Base-by-base conservation (phyloP, 352 stramenopile species). In the Globisporangium apiculatum region DNA sequence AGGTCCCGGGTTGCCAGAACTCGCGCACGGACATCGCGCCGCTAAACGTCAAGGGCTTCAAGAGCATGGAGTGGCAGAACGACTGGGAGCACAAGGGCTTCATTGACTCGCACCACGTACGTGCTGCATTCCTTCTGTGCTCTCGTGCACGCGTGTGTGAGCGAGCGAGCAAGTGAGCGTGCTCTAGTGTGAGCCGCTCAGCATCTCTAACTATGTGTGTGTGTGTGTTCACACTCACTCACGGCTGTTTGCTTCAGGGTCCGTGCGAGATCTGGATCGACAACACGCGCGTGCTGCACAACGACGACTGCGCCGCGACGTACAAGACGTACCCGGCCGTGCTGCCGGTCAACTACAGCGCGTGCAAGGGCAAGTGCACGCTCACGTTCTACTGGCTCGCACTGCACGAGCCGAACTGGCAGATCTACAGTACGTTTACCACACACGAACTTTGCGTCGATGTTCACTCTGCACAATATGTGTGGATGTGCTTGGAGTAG, bases 191-290 rank as follows among this genome's bases (percentile, higher is more conserved):
- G 24, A 31, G 24, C 2, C 24, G 24, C 24, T 31, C 24, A 31
- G 24, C 24, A 31, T 31, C 24, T 31, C 24, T 31, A 31, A 31
- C 24, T 31, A 31, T 31, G 24, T 31, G 24, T 31, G 24, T 31
- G 24, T 31, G 24, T 31, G 24, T 3, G 24, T 31, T 31, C 24
- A 31, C 24, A 31, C 24, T 31, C 24, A 31, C 24, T 31, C 24
- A 31, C 24, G 24, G 1, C 3, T 31, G 24, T 31, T 31, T 31
- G 24, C 24, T 31, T 31, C 24, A 52, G 17, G 71, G 75, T 5
- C 72, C 75, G 14, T 85, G 75, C 31, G 75, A 85, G 61, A 64
- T 59, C 11, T 85, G 70, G 72, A 79, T 85, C 49, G 72, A 76
- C 55, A 40, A 69, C 40, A 81, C 51, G 11, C 63, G 52, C 17